Evolutionary conservation across 371 early-diverging fungal species (phyloP), one percentile per base, ranked within the genome.

Genomic region (Mucor sp.): DNA sequence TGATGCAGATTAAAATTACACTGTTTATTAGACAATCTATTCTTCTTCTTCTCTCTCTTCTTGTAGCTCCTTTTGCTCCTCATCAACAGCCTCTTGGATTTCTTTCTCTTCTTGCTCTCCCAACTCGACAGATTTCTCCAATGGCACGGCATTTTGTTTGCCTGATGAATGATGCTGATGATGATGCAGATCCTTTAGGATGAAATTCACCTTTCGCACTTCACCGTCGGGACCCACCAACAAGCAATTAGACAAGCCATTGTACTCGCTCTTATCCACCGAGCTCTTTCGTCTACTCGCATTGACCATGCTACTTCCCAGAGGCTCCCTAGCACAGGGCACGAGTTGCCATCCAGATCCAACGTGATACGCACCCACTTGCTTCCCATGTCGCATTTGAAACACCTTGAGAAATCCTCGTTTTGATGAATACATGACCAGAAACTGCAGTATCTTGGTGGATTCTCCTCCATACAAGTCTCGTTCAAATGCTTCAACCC

Each of bases 311-410:
- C 76, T 67, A 56, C 75, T 76, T 11, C 85, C 76, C 6, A 79
- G 58, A 12, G 79, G 75, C 62, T 80, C 78, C 48, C 83, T 64
- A 61, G 70, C 70, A 64, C 86, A 70, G 28, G 75, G 66, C 50
- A 87, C 75, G 35, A 85, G 64, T 60, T 85, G 68, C 85, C 88
- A 87, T 1, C 85, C 87, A 8, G 85, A 67, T 8, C 89, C 89
- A 3, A 87, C 77, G 39, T 87, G 87, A 58, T 84, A 79, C 0
- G 84, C 72, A 23, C 85, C 88, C n/a, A 84, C 79, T n/a, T 85
- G 86, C 28, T 79, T 77, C 17, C 88, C 88, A 67, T 87, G 87
- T 12, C 89, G 76, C 76, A 85, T 86, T 21, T 86, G 88, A 61
- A 86, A 87, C 27, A 87, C 76, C 53, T 87, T 83, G 27, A 85